A percentile compares a stretch with the other conserved stretches of the same genome.
Conservation (phyloP, 1,139 yeast species). For the Debaryomyces nepalensis region DNA sequence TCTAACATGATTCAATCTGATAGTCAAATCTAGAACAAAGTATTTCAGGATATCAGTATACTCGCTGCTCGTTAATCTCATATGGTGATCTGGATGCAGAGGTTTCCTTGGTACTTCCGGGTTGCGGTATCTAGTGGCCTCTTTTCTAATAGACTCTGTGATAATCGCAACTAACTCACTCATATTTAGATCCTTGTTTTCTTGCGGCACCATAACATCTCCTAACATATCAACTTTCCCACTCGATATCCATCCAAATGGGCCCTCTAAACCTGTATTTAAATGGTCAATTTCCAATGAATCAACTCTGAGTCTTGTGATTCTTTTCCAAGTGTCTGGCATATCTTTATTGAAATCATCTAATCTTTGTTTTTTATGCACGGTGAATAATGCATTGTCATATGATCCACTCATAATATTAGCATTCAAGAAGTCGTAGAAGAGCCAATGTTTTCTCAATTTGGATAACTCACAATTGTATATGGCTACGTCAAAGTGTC, state of each 20-base stretch:
- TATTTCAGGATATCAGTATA: slow-evolving; percentile 51
- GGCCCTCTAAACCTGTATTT: slow-evolving; percentile 88
- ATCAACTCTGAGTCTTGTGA: slow-evolving; percentile 83
- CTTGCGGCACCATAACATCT: slow-evolving; percentile 80
- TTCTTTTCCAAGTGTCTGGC: slow-evolving; percentile 52
- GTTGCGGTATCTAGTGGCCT: slow-evolving; percentile 43
- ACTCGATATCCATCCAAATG: slow-evolving; percentile 93
- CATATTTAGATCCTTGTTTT: slow-evolving; percentile 49
- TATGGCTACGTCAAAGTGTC: slow-evolving; percentile 85
- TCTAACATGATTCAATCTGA: slow-evolving; percentile 79
- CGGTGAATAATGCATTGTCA: slow-evolving; percentile 89
- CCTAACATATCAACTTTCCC: slow-evolving; percentile 95
- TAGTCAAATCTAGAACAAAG: slow-evolving; percentile 76
- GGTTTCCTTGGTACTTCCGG: slow-evolving; percentile 35
- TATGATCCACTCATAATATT: slow-evolving; percentile 87
- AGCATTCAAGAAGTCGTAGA: slow-evolving; percentile 84
- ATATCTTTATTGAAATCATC: slow-evolving; percentile 40
- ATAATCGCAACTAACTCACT: slow-evolving; percentile 44
- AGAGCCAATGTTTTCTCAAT: slow-evolving; percentile 89
- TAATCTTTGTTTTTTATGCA: slow-evolving; percentile 73
- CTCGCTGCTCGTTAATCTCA: slow-evolving; percentile 32
- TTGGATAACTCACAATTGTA: slow-evolving; percentile 82
- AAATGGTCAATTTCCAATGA: slow-evolving; percentile 85
- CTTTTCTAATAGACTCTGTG: slow-evolving; percentile 46
- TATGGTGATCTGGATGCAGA: slow-evolving; percentile 36